A percentile compares a stretch with the other conserved stretches of the same genome.
Evolutionary conservation across 768 basidiomycete species (phyloP).

Genomic region (Flagelloscypha sp.): DNA sequence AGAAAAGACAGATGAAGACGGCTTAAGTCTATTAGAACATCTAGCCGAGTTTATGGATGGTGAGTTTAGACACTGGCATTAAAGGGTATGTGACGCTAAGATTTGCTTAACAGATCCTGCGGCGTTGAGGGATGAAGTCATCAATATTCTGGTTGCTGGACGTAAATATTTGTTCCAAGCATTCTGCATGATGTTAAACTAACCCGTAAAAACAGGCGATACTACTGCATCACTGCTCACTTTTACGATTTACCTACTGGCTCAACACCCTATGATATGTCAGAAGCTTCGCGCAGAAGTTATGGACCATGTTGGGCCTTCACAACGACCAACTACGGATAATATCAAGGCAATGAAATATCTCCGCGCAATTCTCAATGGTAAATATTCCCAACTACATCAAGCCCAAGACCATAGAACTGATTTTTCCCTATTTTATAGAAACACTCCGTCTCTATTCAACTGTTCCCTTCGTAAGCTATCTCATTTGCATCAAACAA

Average conservation of each 20-base stretch:
- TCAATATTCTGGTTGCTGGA: constrained; percentile 52
- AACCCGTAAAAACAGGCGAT: constrained; percentile 17
- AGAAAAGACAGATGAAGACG: constrained; percentile 22
- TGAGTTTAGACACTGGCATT: constrained; percentile 14
- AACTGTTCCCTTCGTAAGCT: neutral
- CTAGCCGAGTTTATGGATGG: constrained; percentile 47
- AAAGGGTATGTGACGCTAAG: no score
- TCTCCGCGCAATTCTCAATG: constrained; percentile 20
- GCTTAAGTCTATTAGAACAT: constrained; percentile 41
- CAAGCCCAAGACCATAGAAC: constrained; percentile 8
- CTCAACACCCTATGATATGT: constrained; percentile 16
- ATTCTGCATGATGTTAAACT: constrained; percentile 36
- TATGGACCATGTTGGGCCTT: constrained; percentile 21
- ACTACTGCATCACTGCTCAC: constrained; percentile 34
- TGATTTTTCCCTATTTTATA: constrained; percentile 8
- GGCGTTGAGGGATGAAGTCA: constrained; percentile 39
- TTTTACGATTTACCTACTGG: constrained; percentile 21
- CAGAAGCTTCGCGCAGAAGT: constrained; percentile 17
- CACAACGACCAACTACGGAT: constrained; percentile 17
- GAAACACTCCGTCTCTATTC: constrained; percentile 9
- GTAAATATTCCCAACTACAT: constrained; percentile 7
- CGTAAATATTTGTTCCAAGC: constrained; percentile 34
- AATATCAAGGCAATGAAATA: constrained; percentile 20
- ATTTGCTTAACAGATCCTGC: constrained; percentile 19
- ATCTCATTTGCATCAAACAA: constrained; percentile 4